Percentiles rank a stretch among this genome's conserved stretches.
phyloP scores from a whole-genome alignment of 2,329 filamentous ascomycete genomes.

The Aspergillus fumigatiaffinis region DNA sequence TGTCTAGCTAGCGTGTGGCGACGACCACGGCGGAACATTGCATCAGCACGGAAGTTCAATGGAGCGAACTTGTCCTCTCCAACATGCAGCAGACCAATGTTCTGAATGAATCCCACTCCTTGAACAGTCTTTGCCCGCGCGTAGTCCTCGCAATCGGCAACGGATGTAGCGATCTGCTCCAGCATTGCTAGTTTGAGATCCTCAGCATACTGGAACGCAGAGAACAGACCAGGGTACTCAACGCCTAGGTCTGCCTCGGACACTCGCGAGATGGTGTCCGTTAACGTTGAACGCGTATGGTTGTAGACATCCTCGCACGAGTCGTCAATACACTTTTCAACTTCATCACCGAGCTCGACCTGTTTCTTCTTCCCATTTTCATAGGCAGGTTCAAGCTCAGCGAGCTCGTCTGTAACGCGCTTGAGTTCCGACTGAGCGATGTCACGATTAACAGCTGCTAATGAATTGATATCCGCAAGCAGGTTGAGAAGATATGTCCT shows the following conservation, averaged over 20 bases:
- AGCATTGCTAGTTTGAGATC: constrained; percentile 91
- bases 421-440: constrained; percentile 82
- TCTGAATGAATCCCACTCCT: constrained; percentile 83
- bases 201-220: constrained; percentile 87
- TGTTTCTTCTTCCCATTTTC: constrained; percentile 79
- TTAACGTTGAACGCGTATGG: constrained; percentile 72
- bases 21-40: constrained; percentile 82
- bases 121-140: constrained; percentile 73
- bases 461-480: constrained; percentile 75
- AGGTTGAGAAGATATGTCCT: constrained; percentile 95
- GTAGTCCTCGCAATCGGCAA: constrained; percentile 76
- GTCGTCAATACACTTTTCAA: constrained; percentile 77
- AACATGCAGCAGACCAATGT: constrained; percentile 80
- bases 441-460: constrained; percentile 83
- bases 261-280: constrained; percentile 69
- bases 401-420: constrained; percentile 73
- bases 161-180: constrained; percentile 75
- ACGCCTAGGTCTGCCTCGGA: constrained; percentile 77
- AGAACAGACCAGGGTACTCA: constrained; percentile 78
- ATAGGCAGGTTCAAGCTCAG: constrained; percentile 77
- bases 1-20: constrained; percentile 77
- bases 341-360: constrained; percentile 72
- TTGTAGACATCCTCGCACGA: constrained; percentile 83
- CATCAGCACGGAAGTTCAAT: constrained; percentile 81
- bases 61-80: constrained; percentile 76